Base-by-base conservation (phyloP, 768 basidiomycete species). In the Collybia mongolica region DNA sequence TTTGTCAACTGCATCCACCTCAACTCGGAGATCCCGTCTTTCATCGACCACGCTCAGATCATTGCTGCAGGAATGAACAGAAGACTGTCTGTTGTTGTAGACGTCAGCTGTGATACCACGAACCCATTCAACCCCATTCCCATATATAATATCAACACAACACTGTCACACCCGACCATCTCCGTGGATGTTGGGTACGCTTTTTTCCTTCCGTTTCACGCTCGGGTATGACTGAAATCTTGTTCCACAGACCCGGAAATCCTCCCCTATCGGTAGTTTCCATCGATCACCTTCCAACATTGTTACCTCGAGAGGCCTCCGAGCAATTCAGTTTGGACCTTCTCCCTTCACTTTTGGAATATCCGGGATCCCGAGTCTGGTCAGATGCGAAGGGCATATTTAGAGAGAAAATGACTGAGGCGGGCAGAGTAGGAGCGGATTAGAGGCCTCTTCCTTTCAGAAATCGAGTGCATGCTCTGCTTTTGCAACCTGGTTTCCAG, bases 1-100 rank as follows among this genome's bases (percentile, higher is more conserved):
- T 98, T 99, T 63, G 84, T 98, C 78, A 99, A 99, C 75, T 98
- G 97, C 79, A 99, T 99, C 67, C 98, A 98, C 69, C 86, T 99
- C 44, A 85, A 83, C n/a, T 82, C 85, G 15, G 66, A 76, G 52
- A 93, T 96, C 48, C 92, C 93, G 0, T 72, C 84, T n/a, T 98
- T 98, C 68, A 52, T 97, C 42, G 84, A 84, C 3, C 65, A 71
- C 22, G 82, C 88, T 38, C 81, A 82, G 51, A 87, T 97, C 55
- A 69, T 69, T n/a, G 75, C 76, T 18, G 90, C 89, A 11, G 93
- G 94, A 20, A 69, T 73, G 48, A 59, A 70, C 15, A 78, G 97
- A 52, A 75, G 77, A 49, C 69, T 99, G 52, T 76, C 82, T 19
- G 85, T 95, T 23, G 84, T 98, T 41, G 97, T 98, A 20, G 97